Percentiles rank a stretch among this genome's conserved stretches.
phyloP scores from a whole-genome alignment of 2,329 filamentous ascomycete species.

The Incumbomyces lentus region DNA sequence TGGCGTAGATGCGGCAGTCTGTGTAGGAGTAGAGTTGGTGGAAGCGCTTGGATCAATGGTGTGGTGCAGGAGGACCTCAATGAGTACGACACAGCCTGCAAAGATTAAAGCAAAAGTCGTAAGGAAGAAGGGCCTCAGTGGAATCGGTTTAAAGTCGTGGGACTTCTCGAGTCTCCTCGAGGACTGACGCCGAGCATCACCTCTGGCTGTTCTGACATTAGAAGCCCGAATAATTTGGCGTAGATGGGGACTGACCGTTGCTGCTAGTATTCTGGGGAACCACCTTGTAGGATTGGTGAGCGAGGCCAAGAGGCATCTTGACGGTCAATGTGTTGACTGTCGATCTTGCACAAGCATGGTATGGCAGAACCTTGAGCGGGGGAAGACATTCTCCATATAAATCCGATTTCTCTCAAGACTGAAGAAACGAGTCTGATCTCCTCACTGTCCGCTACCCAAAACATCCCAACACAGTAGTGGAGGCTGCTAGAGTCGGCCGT shows the following conservation, averaged over 20 bases:
- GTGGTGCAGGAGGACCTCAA: slow-evolving; percentile 1
- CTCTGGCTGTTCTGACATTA: too few relatives aligned
- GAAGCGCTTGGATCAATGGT: background rate
- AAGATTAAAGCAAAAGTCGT: background rate
- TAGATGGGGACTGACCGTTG: background rate
- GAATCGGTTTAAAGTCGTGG: slow-evolving; percentile 2
- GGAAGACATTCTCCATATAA: slow-evolving; percentile 82
- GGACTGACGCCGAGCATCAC: too few relatives aligned
- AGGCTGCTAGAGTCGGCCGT: too few relatives aligned
- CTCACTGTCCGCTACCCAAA: too few relatives aligned
- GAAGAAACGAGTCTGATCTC: too few relatives aligned
- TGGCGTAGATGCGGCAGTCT: background rate
- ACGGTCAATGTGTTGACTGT: too few relatives aligned
- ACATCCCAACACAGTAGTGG: too few relatives aligned
- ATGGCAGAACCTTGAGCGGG: slow-evolving; percentile 65
- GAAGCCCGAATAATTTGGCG: too few relatives aligned
- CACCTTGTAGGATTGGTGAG: background rate
- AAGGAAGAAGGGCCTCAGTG: background rate
- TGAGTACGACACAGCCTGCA: background rate
- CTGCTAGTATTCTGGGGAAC: background rate
- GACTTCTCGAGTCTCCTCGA: background rate
- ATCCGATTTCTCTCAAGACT: too few relatives aligned
- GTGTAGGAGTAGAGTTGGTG: background rate
- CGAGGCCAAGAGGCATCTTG: background rate
- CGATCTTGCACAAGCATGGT: too few relatives aligned